Evolutionary conservation across 371 early-diverging fungal genomes (phyloP), one percentile per base, ranked within the genome.

Genomic region (Blakeslea trispora): DNA sequence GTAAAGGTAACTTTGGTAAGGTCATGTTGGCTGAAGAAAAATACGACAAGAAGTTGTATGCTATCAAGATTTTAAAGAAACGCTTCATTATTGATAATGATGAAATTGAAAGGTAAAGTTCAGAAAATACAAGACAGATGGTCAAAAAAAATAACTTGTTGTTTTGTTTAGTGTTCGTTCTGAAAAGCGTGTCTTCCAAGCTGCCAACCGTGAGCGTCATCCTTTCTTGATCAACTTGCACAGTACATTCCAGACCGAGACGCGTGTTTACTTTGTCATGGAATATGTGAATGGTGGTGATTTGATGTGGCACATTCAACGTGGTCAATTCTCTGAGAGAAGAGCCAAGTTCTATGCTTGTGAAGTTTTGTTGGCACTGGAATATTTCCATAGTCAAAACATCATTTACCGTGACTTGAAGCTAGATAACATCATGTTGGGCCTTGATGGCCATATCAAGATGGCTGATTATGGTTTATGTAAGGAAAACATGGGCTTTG

Each of bases 241-340:
- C 69, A 92, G 94, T 28, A 92, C 91, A 70, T 98, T 98, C 83
- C 97, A 98, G 73, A 91, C 96, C 2, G 89, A 93, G 50, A 89
- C 91, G 18, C 85, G 97, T 40, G 82, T 99, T 31, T 98, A 94
- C 81, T 95, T 99, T 75, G 97, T 99, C 9, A 97, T 99, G 97
- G 99, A 99, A 66, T 99, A 97, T 77, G 91, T 99, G 10, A 84
- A 87, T 32, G 99, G 99, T 59, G 99, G 99, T 56, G 99, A 99
- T 78, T 75, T 99, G 71, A 97, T 99, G 97, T 91, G 91, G 82
- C 96, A 95, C 72, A 97, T 95, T 52, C 95, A 90, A 68, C 86
- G 90, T 55, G 86, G 89, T 58, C 88, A 87, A 59, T 94, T 94
- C 61, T 83, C 90, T 32, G 93, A 95, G 74, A 74, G 88, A 41